Conservation (phyloP, 1,284 basidiomycete species). For the Pseudozyma hubeiensis region DNA sequence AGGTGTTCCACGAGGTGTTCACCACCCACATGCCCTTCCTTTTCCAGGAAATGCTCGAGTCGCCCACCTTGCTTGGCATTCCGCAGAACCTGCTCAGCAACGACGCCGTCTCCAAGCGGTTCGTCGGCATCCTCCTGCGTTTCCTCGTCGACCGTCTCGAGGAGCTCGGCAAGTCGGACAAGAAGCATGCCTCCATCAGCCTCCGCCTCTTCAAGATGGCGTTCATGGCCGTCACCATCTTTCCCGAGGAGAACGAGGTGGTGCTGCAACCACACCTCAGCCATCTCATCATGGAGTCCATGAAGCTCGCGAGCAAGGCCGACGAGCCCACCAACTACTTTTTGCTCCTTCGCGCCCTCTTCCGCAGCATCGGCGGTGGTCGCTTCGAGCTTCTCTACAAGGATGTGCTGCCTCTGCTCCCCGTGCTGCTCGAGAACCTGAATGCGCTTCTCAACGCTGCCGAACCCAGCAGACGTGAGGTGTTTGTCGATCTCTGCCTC, state of each 20-base stretch:
- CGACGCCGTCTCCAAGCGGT: conserved; percentile 85
- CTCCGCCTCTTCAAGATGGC: conserved; percentile 96
- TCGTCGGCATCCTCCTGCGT: conserved; percentile 90
- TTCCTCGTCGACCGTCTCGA: conserved; percentile 86
- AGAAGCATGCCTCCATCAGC: conserved; percentile 77
- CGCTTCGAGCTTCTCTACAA: conserved; percentile 95
- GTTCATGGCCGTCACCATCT: conserved; percentile 86
- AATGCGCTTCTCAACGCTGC: conserved; percentile 72
- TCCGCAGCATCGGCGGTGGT: conserved; percentile 97
- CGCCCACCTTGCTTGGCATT: conserved; percentile 84
- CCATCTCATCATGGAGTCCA: conserved; percentile 96
- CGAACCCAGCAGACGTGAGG: conserved; percentile 61
- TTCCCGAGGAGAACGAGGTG: conserved; percentile 84
- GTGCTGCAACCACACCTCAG: conserved; percentile 92
- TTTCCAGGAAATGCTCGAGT: conserved; percentile 70
- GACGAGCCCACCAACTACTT: conserved; percentile 93
- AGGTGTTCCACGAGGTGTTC: conserved; percentile 66
- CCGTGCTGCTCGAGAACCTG: conserved; percentile 95
- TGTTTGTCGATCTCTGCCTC: conserved; percentile 93
- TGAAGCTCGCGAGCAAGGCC: conserved; percentile 91
- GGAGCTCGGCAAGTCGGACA: conserved; percentile 85
- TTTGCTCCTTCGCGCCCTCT: conserved; percentile 90
- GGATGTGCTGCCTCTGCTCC: conserved; percentile 93
- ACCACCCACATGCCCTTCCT: conserved; percentile 62
- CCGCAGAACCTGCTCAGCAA: conserved; percentile 87